phyloP scores from a whole-genome alignment of 176 grass and related monocot genomes.

The Tillandsia leiboldiana region DNA sequence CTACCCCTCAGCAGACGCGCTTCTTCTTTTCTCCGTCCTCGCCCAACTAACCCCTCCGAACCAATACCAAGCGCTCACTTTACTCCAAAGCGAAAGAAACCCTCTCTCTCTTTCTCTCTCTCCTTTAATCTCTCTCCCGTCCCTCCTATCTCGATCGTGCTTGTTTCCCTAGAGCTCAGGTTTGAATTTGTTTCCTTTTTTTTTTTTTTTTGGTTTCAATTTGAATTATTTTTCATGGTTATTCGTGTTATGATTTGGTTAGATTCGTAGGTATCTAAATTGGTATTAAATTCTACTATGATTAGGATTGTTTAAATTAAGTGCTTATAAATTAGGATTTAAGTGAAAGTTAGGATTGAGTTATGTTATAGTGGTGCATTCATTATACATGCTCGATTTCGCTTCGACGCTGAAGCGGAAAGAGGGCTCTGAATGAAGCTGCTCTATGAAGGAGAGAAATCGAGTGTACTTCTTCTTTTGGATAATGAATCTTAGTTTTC shows the following conservation, averaged over 20 bases:
- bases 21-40: slow-evolving; percentile 8
- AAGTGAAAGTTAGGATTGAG: no score
- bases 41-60: slow-evolving; percentile 24
- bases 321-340: no score
- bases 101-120: slow-evolving; percentile 5
- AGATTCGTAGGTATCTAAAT: background rate
- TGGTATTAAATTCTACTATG: background rate
- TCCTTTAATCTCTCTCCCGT: background rate
- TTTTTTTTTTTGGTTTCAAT: background rate
- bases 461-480: no score
- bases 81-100: slow-evolving; percentile 15
- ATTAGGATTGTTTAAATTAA: no score
- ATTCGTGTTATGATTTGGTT: slow-evolving; percentile 1
- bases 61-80: slow-evolving; percentile 14
- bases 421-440: no score
- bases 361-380: no score
- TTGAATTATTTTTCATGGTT: background rate
- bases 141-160: background rate
- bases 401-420: no score
- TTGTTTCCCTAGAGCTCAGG: background rate
- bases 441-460: no score
- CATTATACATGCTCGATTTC: no score
- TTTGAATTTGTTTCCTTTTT: background rate
- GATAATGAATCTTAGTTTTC: no score
- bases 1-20: background rate